Evolutionary conservation across 352 stramenopile species (phyloP), one percentile per base, ranked within the genome.

Genomic region (Globisporangium apiculatum): DNA sequence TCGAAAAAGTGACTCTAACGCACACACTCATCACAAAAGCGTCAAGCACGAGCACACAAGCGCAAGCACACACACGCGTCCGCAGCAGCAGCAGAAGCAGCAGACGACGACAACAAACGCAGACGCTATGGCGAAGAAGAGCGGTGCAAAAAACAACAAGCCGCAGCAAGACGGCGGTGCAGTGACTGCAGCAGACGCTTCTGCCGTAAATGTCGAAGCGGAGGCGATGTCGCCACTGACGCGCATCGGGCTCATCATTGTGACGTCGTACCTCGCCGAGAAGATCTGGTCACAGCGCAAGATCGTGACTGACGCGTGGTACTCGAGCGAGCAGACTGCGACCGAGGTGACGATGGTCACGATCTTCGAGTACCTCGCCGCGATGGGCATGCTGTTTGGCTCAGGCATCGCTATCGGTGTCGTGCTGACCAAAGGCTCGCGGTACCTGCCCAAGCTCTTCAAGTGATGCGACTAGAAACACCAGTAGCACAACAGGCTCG

Each of bases 281-380:
- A 88, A 89, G 62, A 76, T 91, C 52, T 94, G 85, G 85, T 82
- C 73, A 35, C 79, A 92, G 65, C 80, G 81, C 58, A 76, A 74
- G 24, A 49, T 76, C 51, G 60, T 91, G 35, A 94, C 68, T 18
- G 61, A 71, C 14, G 56, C 70, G 7, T 91, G 83, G 76, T 87
- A 88, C 66, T 69, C 72, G 37, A 79, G 89, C 52, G 62, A 65
- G 45, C 77, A 87, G 65, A 76, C 72, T 17, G 50, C 71, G 47
- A 72, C 65, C 41, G 67, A 94, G 70, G 66, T 72, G 43, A 58
- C 56, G n/a, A 78, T 91, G 77, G 72, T 94, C 57, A 79, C 68
- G 41, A 65, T 57, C 6, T 93, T 94, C 60, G 85, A 91, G 62
- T 94, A 88, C 62, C 61, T 90, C 45, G 69, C 79, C 43, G 71